Base-by-base conservation (phyloP, 306 rosid genomes). In the Fagus crenata region DNA sequence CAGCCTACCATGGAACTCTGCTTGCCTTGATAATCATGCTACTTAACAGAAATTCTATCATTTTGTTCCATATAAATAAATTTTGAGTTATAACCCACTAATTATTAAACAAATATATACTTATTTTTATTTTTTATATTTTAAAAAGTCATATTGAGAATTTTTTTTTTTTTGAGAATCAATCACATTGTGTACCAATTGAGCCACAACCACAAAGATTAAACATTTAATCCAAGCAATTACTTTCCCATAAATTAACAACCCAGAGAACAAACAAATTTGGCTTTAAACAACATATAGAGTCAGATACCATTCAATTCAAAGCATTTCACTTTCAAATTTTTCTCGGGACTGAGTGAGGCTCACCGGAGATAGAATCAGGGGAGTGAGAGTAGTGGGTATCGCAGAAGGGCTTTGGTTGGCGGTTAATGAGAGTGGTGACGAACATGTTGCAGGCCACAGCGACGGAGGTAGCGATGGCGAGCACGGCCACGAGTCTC, bases 331-430 rank as follows among this genome's bases (percentile, higher is more conserved):
- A 22, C 28, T 22, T 22, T 22, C 28, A 22, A 22, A 22, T 22
- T 22, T 22, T 22, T 22, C 28, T 22, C 28, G 28, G 28, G 28
- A 22, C 28, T 22, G 28, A 22, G 28, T 22, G 28, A 22, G 28
- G 28, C 28, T 22, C 60, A 90, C 97, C 92, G 17, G 90, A 75
- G 73, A 83, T 43, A 41, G 64, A 71, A 80, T 89, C 84, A 2
- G 60, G 55, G 32, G 87, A 81, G 53, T 80, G 80, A 6, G 74
- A 39, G 15, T 39, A 28, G 55, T 53, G 59, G 81, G 74, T 67
- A 39, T 90, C 92, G 81, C 98, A 95, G 60, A 89, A 95, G 81
- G 89, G 96, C 54, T 53, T 87, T 4, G 81, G 67, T 0, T 68
- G 83, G 14, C 82, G 87, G 55, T 72, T 70, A 17, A 73, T 4